Evolutionary conservation across 306 rosid genomes (phyloP).

Genomic region (Boehmeria nivea): DNA sequence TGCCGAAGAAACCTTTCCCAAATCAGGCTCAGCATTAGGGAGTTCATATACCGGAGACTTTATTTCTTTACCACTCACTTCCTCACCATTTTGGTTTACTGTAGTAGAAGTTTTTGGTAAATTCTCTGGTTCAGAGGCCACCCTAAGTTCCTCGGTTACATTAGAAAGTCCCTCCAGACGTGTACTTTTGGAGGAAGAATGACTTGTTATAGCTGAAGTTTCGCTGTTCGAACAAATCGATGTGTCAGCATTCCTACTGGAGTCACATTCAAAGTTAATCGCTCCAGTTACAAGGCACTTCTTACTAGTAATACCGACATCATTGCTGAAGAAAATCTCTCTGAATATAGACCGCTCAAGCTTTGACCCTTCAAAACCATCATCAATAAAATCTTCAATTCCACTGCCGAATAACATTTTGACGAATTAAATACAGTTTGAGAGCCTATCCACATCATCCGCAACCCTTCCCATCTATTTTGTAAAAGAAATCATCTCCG

Average conservation of each 20-base stretch:
- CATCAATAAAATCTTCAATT: constrained; percentile 59
- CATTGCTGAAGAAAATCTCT: constrained; percentile 61
- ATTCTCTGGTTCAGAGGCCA: constrained; percentile 32
- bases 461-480: too few relatives aligned
- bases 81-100: constrained; percentile 35
- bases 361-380: constrained; percentile 76
- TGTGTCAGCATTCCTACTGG: constrained; percentile 47
- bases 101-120: constrained; percentile 30
- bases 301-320: constrained; percentile 32
- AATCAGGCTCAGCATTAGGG: constrained; percentile 36
- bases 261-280: constrained; percentile 55
- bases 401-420: constrained; percentile 39
- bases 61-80: constrained; percentile 53
- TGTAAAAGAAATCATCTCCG: not conserved
- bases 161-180: constrained; percentile 36
- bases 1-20: constrained; percentile 38
- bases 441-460: constrained; percentile 1
- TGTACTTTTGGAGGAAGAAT: constrained; percentile 43
- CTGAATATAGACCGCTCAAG: constrained; percentile 61
- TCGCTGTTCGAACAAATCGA: constrained; percentile 73
- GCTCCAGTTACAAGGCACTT: constrained; percentile 55
- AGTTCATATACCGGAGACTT: constrained; percentile 51
- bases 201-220: constrained; percentile 47
- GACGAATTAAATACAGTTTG: constrained; percentile 18
- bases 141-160: constrained; percentile 39